phyloP scores from a whole-genome alignment of 805 yeast species.

The Wickerhamiella occidentalis region DNA sequence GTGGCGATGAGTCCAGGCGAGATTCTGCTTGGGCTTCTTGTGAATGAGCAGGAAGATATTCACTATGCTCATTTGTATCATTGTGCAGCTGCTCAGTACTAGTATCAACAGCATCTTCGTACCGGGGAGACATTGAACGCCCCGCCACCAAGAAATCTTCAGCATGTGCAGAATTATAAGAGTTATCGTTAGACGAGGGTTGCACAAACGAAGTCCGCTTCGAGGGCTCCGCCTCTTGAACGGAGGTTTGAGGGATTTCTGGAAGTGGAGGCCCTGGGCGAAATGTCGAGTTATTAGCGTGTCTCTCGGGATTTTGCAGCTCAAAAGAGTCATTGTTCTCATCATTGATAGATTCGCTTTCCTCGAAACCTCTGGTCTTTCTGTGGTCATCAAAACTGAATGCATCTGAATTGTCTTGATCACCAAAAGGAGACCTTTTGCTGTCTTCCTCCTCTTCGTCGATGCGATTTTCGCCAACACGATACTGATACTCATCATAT shows the following conservation, averaged over 20 bases:
- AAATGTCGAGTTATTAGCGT: neutral
- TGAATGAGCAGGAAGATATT: no score
- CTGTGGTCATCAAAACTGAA: constrained; percentile 6
- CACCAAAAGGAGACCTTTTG: neutral
- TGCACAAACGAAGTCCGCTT: neutral
- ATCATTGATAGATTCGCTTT: neutral
- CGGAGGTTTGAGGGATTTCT: neutral
- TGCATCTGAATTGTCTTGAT: constrained; percentile 1
- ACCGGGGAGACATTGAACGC: neutral
- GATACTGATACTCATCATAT: constrained; percentile 11
- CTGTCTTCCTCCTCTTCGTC: constrained; percentile 3
- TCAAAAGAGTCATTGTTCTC: neutral
- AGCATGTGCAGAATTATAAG: neutral
- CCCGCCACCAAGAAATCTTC: neutral
- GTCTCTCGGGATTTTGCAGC: neutral
- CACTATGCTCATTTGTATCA: no score
- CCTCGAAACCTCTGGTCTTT: neutral
- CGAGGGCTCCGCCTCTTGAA: neutral
- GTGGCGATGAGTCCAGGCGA: neutral
- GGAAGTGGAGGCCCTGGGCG: neutral
- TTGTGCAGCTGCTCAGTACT: neutral
- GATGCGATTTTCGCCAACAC: neutral
- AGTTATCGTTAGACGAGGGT: neutral
- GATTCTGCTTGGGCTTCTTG: no score
- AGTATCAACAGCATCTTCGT: neutral